Conservation (phyloP, 1,139 yeast genomes). For the Taphrina pruni region DNA sequence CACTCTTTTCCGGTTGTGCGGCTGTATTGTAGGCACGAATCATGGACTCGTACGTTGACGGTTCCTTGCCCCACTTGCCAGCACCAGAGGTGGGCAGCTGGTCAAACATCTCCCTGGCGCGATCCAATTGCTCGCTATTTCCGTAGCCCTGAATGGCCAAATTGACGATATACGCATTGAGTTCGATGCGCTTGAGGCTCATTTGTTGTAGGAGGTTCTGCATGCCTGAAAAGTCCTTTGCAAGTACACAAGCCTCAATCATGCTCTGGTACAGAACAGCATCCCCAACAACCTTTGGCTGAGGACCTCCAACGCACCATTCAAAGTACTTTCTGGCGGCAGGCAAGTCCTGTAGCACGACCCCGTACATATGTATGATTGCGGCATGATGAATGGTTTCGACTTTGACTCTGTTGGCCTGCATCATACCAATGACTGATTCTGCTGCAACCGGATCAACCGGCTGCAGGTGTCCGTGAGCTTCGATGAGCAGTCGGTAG, state of each 20-base stretch:
- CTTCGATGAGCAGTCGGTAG: constrained; percentile 55
- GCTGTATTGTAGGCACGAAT: constrained; percentile 51
- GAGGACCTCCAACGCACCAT: constrained; percentile 47
- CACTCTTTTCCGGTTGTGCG: constrained; percentile 49
- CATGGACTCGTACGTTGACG: constrained; percentile 53
- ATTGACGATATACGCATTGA: constrained; percentile 54
- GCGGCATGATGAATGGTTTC: constrained; percentile 54
- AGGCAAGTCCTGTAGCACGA: constrained; percentile 50
- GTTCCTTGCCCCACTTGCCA: constrained; percentile 49
- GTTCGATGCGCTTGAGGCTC: constrained; percentile 51
- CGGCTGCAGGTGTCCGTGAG: constrained; percentile 52
- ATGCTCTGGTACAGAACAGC: constrained; percentile 30
- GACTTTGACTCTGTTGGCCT: constrained; percentile 49
- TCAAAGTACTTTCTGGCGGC: constrained; percentile 53
- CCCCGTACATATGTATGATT: constrained; percentile 55
- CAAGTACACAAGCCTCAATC: constrained; percentile 53
- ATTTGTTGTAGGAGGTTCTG: constrained; percentile 52
- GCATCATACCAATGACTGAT: constrained; percentile 51
- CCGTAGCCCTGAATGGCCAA: constrained; percentile 55
- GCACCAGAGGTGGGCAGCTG: constrained; percentile 47
- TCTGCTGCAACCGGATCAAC: constrained; percentile 53
- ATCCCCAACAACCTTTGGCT: constrained; percentile 1
- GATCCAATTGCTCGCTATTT: constrained; percentile 48
- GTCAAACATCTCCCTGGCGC: constrained; percentile 52
- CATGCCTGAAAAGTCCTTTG: constrained; percentile 50